Evolutionary conservation across 176 grass and related monocot species (phyloP).

Genomic region (Triticum turgidum): DNA sequence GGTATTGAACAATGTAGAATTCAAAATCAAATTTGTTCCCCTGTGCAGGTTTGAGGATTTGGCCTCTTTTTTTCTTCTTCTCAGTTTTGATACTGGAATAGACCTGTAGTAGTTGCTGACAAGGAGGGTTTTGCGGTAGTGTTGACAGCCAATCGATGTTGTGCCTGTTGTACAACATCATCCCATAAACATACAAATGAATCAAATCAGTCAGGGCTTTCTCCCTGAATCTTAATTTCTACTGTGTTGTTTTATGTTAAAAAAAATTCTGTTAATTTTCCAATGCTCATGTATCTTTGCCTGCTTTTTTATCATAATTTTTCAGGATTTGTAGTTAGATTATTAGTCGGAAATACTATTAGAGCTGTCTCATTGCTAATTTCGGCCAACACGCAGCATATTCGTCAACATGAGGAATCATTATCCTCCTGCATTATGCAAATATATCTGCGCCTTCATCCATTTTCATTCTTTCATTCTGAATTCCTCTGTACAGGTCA

Average conservation of each 20-base stretch:
- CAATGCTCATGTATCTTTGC: background rate
- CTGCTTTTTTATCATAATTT: too few relatives aligned
- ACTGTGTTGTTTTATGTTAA: background rate
- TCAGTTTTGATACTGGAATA: background rate
- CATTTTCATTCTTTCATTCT: constrained; percentile 5
- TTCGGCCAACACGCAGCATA: too few relatives aligned
- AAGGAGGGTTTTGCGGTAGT: background rate
- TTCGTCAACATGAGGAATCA: too few relatives aligned
- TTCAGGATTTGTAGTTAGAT: background rate
- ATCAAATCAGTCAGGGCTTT: background rate
- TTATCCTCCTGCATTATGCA: background rate
- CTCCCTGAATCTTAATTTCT: background rate
- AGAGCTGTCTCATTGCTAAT: too few relatives aligned
- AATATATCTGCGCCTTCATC: constrained; percentile 24
- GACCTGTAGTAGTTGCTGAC: background rate
- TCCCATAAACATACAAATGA: background rate
- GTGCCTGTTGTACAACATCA: background rate
- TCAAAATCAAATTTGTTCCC: background rate
- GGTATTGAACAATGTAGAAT: background rate
- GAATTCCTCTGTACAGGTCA: constrained; percentile 59
- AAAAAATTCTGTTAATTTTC: background rate
- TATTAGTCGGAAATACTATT: too few relatives aligned
- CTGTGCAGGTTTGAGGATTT: background rate
- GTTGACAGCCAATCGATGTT: background rate
- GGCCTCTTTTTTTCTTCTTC: background rate